These are phyloP conservation scores for Hymenoscyphus albidus DNA, from an alignment of 2,329 filamentous ascomycete species.

Conservation along the genomic window DNA sequence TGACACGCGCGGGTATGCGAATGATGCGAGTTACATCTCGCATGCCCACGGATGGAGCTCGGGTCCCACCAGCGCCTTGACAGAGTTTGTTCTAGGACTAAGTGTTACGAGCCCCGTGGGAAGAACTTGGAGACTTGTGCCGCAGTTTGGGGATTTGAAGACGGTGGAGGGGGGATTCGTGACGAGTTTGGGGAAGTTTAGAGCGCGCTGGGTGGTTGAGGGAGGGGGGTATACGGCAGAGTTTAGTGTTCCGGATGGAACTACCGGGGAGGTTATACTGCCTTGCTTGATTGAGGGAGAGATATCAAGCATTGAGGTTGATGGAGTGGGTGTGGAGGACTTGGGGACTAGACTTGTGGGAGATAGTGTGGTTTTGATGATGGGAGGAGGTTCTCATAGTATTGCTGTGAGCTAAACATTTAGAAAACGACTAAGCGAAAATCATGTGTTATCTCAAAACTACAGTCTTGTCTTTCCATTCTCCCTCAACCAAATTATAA, in stretches of 20 bases:
- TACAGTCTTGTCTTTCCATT: too few species aligned
- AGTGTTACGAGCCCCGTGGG: conserved; percentile 36
- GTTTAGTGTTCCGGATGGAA: conserved; percentile 17
- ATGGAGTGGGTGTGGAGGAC: background rate
- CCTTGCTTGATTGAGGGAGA: background rate
- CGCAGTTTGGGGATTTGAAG: conserved; percentile 40
- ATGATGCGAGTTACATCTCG: conserved; percentile 41
- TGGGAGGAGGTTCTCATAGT: conserved; percentile 1
- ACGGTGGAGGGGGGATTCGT: conserved; percentile 40
- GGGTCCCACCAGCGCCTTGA: conserved; percentile 45
- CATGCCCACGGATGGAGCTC: conserved; percentile 48
- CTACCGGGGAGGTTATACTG: conserved; percentile 15
- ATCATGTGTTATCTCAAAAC: too few species aligned
- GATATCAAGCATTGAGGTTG: background rate
- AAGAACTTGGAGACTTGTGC: conserved; percentile 38
- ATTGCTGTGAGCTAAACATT: background rate
- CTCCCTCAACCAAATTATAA: too few species aligned
- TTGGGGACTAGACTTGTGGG: background rate
- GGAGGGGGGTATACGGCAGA: conserved; percentile 14
- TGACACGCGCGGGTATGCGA: conserved; percentile 46
- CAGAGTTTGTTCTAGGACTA: conserved; percentile 42
- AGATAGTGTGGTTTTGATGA: background rate
- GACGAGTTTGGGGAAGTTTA: conserved; percentile 39
- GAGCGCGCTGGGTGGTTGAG: conserved; percentile 34
- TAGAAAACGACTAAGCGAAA: background rate